Evolutionary conservation across 371 early-diverging fungal genomes (phyloP).

Genomic region (Actinomortierella wolfii): DNA sequence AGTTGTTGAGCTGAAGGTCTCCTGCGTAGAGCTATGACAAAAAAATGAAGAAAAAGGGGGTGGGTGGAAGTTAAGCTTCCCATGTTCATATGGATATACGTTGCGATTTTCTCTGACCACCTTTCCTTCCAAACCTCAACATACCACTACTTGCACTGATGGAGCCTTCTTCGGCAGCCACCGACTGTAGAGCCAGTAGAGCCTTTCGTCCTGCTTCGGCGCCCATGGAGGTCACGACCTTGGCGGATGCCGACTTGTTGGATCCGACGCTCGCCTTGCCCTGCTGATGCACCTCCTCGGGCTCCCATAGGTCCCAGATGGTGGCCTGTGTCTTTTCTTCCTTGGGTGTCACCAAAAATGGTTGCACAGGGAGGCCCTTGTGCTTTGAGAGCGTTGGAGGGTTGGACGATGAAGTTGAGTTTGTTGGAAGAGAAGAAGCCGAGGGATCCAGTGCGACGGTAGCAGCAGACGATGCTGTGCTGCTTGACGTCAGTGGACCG

Average conservation of each 20-base stretch:
- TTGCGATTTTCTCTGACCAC: neutral
- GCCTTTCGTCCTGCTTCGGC: slow-evolving; percentile 42
- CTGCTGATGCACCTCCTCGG: slow-evolving; percentile 15
- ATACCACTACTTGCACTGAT: slow-evolving; percentile 30
- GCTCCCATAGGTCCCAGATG: slow-evolving; percentile 44
- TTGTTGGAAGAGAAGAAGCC: neutral
- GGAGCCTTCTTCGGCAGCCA: slow-evolving; percentile 36
- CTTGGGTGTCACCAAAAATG: slow-evolving; percentile 42
- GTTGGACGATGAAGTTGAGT: slow-evolving; percentile 13
- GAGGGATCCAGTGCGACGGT: too few relatives aligned
- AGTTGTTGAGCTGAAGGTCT: slow-evolving; percentile 38
- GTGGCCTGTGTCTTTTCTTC: slow-evolving; percentile 43
- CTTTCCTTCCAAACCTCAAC: neutral
- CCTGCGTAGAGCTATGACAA: slow-evolving; percentile 19
- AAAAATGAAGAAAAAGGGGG: slow-evolving; percentile 3
- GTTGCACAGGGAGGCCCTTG: slow-evolving; percentile 38
- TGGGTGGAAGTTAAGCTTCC: neutral
- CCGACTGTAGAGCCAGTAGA: slow-evolving; percentile 34
- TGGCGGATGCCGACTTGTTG: slow-evolving; percentile 41
- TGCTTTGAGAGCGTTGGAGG: slow-evolving; percentile 45
- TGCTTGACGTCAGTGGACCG: slow-evolving; percentile 12
- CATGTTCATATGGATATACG: neutral
- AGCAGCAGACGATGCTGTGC: slow-evolving; percentile 8
- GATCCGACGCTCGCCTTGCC: slow-evolving; percentile 31
- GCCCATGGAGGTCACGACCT: slow-evolving; percentile 41